Conservation (phyloP, 2,329 filamentous ascomycete species). For the Aspergillus terreus region DNA sequence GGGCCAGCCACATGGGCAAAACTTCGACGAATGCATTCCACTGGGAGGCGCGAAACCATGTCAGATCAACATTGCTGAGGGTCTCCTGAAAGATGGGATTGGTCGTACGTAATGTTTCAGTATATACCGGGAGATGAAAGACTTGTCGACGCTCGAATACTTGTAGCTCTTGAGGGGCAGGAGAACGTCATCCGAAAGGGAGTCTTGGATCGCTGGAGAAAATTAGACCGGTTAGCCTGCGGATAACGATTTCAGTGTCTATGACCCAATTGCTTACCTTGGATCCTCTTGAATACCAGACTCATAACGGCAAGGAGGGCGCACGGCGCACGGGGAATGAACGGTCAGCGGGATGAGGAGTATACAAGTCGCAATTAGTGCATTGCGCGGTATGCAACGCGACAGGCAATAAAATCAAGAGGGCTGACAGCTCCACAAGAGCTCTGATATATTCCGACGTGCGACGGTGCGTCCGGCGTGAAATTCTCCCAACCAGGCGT, state of each 20-base stretch:
- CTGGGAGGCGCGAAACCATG: constrained; percentile 46
- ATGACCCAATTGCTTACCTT: constrained; percentile 27
- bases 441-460: background rate
- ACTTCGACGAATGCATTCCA: constrained; percentile 96
- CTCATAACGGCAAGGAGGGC: constrained; percentile 21
- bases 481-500: too few relatives aligned
- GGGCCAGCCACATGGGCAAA: constrained; percentile 91
- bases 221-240: constrained; percentile 4
- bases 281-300: constrained; percentile 31
- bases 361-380: constrained; percentile 3
- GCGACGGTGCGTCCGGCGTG: background rate
- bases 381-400: constrained; percentile 12
- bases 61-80: constrained; percentile 7
- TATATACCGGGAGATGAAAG: constrained; percentile 87
- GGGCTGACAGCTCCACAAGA: background rate
- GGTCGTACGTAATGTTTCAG: constrained; percentile 86
- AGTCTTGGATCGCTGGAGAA: constrained; percentile 44
- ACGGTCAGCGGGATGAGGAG: background rate
- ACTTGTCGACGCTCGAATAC: constrained; percentile 96
- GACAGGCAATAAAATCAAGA: background rate
- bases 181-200: constrained; percentile 83
- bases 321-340: background rate
- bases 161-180: constrained; percentile 93
- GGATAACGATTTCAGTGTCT: background rate
- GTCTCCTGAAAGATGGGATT: background rate